These are phyloP conservation scores for Harrya chromipes DNA, from an alignment of 768 basidiomycete genomes.

Conservation along the genomic window DNA sequence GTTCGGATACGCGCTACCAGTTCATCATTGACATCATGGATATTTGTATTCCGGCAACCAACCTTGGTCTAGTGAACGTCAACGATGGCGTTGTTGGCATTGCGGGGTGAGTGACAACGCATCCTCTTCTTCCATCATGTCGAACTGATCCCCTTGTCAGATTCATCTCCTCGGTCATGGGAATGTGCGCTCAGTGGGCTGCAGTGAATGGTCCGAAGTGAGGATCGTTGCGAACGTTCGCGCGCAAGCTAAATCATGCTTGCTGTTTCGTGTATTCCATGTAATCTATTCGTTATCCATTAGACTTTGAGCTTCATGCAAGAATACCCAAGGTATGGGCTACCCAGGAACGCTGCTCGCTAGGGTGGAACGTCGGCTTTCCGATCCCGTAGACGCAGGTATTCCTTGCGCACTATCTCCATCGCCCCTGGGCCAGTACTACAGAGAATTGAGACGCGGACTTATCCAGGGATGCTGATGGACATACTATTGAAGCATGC, in stretches of 20 bases:
- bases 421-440: conserved; percentile 76
- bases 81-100: conserved; percentile 86
- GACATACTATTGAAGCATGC: conserved; percentile 77
- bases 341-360: background rate
- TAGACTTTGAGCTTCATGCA: background rate
- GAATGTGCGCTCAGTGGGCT: conserved; percentile 63
- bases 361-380: background rate
- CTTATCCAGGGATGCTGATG: background rate
- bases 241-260: background rate
- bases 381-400: conserved; percentile 60
- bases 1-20: conserved; percentile 68
- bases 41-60: conserved; percentile 85
- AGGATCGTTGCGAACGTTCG: background rate
- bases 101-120: conserved; percentile 61
- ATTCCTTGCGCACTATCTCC: conserved; percentile 68
- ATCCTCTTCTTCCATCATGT: background rate
- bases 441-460: background rate
- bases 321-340: background rate
- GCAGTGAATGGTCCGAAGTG: conserved; percentile 46
- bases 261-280: conserved; percentile 1
- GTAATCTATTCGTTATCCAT: conserved; percentile 7
- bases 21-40: conserved; percentile 84
- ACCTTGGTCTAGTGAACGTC: conserved; percentile 67
- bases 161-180: conserved; percentile 68
- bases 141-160: conserved; percentile 35